These are phyloP conservation scores for Globisporangium abappressorium DNA, from an alignment of 352 stramenopile species.

Conservation along the genomic window DNA sequence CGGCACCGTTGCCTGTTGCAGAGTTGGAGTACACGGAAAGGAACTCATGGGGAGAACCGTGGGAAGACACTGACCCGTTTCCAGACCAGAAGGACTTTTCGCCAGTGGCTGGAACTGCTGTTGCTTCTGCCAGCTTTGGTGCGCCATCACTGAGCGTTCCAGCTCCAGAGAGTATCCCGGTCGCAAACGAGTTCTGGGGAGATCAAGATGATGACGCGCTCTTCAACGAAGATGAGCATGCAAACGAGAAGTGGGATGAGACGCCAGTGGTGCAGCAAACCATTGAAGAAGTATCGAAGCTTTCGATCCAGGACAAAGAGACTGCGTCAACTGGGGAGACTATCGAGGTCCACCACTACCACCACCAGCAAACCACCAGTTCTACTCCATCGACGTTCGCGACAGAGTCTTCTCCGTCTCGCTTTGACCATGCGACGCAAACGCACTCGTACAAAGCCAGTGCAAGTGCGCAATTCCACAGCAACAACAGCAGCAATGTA, in stretches of 20 bases:
- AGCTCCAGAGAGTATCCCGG: conserved; percentile 15
- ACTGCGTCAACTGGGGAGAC: conserved; percentile 4
- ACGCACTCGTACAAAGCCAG: not conserved
- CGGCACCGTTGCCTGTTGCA: conserved; percentile 10
- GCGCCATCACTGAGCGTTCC: not conserved
- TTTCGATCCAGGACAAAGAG: conserved; percentile 25
- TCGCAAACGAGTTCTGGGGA: conserved; percentile 61
- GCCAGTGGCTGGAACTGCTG: not conserved
- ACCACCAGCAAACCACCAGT: not conserved
- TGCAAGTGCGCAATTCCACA: not conserved
- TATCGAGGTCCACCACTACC: not conserved
- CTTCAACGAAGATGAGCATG: conserved; percentile 60
- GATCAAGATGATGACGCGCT: conserved; percentile 53
- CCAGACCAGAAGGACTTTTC: conserved; percentile 11
- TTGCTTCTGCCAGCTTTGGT: not conserved
- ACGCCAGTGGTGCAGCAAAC: conserved; percentile 19
- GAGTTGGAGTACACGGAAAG: conserved; percentile 22
- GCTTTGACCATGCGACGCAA: conserved; percentile 2
- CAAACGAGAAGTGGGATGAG: conserved; percentile 35
- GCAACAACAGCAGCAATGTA: conserved; percentile 1
- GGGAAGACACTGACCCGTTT: conserved; percentile 13
- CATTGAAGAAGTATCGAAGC: conserved; percentile 10
- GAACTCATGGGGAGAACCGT: conserved; percentile 19
- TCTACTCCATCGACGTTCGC: conserved; percentile 2
- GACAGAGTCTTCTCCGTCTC: conserved; percentile 3